Conservation (phyloP, 805 yeast genomes). For the Lipomyces orientalis region DNA sequence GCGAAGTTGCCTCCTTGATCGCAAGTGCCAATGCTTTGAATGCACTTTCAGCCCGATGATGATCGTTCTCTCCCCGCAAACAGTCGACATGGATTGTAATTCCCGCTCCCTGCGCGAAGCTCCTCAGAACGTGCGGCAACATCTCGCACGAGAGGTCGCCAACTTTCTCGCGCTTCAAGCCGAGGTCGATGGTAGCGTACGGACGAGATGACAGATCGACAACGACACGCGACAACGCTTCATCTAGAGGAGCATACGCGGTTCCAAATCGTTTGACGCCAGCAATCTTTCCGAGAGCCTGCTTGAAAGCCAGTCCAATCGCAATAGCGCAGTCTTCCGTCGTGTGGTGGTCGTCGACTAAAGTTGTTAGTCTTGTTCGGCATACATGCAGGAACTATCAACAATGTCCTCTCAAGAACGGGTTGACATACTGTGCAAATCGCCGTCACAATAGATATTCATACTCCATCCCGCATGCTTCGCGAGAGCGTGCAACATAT, state of each 20-base stretch:
- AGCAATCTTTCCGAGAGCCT: conserved; percentile 84
- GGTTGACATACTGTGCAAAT: conserved; percentile 61
- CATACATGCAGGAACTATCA: background rate
- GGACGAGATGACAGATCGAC: conserved; percentile 94
- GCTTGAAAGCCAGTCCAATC: conserved; percentile 83
- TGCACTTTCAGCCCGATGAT: conserved; percentile 94
- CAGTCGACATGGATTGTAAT: conserved; percentile 95
- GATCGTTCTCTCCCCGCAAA: conserved; percentile 91
- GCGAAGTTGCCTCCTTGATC: conserved; percentile 78
- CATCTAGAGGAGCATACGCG: conserved; percentile 96
- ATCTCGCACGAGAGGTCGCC: conserved; percentile 93
- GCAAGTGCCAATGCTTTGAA: conserved; percentile 97
- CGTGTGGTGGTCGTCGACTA: conserved; percentile 91
- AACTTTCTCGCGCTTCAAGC: conserved; percentile 87
- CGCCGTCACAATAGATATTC: conserved; percentile 88
- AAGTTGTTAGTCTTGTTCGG: background rate
- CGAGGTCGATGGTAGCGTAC: conserved; percentile 85
- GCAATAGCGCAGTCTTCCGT: conserved; percentile 96
- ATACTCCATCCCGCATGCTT: conserved; percentile 97
- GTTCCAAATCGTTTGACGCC: conserved; percentile 93
- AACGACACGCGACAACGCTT: conserved; percentile 94
- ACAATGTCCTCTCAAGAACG: background rate
- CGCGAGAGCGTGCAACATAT: conserved; percentile 96
- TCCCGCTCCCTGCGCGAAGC: conserved; percentile 91
- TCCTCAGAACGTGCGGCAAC: conserved; percentile 96